A percentile compares a stretch with the other conserved stretches of the same genome.
Evolutionary conservation across 345 rosid species (phyloP).

Genomic region (Salix caprea): DNA sequence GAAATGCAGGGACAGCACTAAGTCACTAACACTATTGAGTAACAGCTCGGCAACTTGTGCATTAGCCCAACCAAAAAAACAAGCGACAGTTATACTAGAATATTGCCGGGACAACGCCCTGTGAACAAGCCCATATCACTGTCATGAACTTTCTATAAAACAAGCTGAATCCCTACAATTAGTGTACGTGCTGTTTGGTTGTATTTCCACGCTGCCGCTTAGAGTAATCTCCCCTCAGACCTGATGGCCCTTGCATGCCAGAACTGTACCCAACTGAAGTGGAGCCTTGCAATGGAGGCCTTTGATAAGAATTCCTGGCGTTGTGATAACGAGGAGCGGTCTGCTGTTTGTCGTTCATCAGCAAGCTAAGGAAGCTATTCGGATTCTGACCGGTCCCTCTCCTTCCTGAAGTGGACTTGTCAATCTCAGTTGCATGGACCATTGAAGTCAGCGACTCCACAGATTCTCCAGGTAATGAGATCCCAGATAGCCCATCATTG

Average conservation of each 20-base stretch:
- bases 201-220: constrained; percentile 40
- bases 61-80: too few species aligned
- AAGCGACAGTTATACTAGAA: background rate
- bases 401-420: constrained; percentile 17
- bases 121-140: background rate
- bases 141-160: background rate
- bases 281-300: constrained; percentile 7
- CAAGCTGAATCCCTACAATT: background rate
- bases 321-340: background rate
- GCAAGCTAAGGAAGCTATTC: constrained; percentile 26
- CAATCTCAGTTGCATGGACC: constrained; percentile 41
- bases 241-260: constrained; percentile 11
- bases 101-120: background rate
- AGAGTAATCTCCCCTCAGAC: constrained; percentile 21
- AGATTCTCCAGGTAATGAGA: constrained; percentile 34
- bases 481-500: constrained; percentile 53
- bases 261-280: constrained; percentile 22
- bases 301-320: background rate
- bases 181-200: background rate
- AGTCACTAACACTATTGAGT: too few species aligned
- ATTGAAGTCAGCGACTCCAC: constrained; percentile 38
- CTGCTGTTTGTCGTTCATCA: constrained; percentile 4
- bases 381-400: constrained; percentile 2
- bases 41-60: too few species aligned
- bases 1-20: too few species aligned